Base-by-base conservation (phyloP, 1,284 basidiomycete genomes). In the Ceratobasidium papillatum region DNA sequence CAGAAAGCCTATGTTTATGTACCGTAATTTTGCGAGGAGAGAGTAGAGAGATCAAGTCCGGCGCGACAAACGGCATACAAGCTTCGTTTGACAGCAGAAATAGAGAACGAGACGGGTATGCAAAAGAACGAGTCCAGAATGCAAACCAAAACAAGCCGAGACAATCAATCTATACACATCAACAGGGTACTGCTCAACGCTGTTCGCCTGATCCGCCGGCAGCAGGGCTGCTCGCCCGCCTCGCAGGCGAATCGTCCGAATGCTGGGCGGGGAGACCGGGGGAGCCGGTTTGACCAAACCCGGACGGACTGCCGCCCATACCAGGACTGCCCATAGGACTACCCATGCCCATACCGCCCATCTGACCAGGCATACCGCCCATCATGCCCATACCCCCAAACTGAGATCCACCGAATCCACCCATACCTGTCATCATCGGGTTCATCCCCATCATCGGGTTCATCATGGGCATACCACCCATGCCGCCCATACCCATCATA, bases 391-490 rank as follows among this genome's bases (percentile, higher is more conserved):
- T 54, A 2, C 68, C 74, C 19, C 66, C 52, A 56, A 66, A 68
- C 65, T 75, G 74, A n/a, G 74, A 45, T 9, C 74, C 74, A 36
- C 62, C 65, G 32, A 72, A 62, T 19, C 59, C 72, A 34, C 59
- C 59, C 12, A 61, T 49, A 45, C 51, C 54, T 5, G 65, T 54
- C 79, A 65, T 77, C 75, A 69, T 66, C 27, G 34, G 38, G 52
- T 62, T 77, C 76, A 45, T 78, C 56, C 32, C 77, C 71, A 34
- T 77, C 77, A 54, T 76, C 75, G n/a, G 76, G 47, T 68, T 76
- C 69, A 75, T 77, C 69, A 72, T 72, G 8, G 65, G 61, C 74
- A 75, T 77, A 25, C 43, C 51, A 36, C 62, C 22, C 51, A 64
- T 75, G 32, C 71, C 73, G 56, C 75, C 75, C 72, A 74, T 75